Base-by-base conservation (phyloP, 345 rosid genomes). In the Noccaea caerulescens region DNA sequence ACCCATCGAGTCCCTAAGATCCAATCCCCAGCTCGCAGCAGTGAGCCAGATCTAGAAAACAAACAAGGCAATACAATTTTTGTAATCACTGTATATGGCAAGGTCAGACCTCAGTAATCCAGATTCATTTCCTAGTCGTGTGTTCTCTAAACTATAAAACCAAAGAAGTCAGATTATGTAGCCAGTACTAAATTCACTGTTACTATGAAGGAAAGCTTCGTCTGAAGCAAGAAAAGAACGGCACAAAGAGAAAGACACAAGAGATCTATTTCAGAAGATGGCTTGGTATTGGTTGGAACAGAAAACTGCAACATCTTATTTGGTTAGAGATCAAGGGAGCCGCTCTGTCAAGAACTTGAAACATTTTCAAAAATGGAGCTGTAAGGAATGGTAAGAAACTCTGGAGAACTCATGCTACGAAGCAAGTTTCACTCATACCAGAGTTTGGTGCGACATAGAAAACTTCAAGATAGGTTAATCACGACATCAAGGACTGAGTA, bases 31-130 rank as follows among this genome's bases (percentile, higher is more conserved):
- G 77, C 78, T 80, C 69, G 82, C 87, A 65, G 84, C 86, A 83
- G 80, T 80, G 84, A 78, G 84, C 88, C 88, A 85, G 79, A 90
- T 88, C 98, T 86, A 90, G 81, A 82, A 93, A 88, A 85, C 82
- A 90, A 90, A 86, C 83, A 84, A 72, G 85, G 79, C 69, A 84
- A 79, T 59, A 71, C 79, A 78, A 39, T 53, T 27, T 79, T 27
- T 79, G 82, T 81, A 81, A 66, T 82, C 70, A 65, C 76, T 10
- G 14, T 39, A 55, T 39, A 76, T n/a, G 69, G 72, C 76, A 73
- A 66, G 56, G 72, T 66, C 71, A 61, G 66, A 63, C 78, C 72
- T 43, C 75, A 73, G 61, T 57, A 63, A 3, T 57, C 78, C 47
- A 76, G 27, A 59, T 77, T 53, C 68, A 68, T 52, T 49, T 50